Conservation (phyloP, 352 stramenopile species). For the Pythium aphanidermatum region DNA sequence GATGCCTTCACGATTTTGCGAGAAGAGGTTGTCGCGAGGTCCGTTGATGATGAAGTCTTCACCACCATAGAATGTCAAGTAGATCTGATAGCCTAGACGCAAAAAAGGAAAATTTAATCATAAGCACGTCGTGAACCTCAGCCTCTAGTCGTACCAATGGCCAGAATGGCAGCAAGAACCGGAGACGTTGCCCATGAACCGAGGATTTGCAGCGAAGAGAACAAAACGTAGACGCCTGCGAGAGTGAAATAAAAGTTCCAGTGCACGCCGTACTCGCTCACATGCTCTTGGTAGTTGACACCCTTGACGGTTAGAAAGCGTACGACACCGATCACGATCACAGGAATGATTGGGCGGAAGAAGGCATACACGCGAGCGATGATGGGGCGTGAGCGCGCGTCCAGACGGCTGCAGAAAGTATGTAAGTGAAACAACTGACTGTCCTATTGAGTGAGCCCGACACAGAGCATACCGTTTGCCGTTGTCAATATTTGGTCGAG, state of each 20-base stretch:
- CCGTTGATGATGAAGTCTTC: conserved; percentile 77
- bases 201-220: conserved; percentile 47
- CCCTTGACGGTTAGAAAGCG: conserved; percentile 80
- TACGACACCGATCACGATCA: conserved; percentile 56
- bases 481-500: conserved; percentile 20
- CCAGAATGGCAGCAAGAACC: conserved; percentile 31
- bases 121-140: no score
- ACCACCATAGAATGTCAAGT: conserved; percentile 60
- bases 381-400: neutral
- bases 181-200: conserved; percentile 41
- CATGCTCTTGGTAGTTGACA: conserved; percentile 91
- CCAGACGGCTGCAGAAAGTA: neutral
- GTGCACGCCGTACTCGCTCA: conserved; percentile 98
- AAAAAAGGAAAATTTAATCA: conserved; percentile 1
- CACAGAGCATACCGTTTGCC: conserved; percentile 18
- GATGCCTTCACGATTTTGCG: conserved; percentile 94
- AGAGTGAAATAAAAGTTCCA: conserved; percentile 99
- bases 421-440: neutral
- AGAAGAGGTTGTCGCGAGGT: conserved; percentile 72
- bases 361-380: conserved; percentile 38
- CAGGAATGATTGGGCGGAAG: conserved; percentile 58
- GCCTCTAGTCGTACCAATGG: conserved; percentile 41
- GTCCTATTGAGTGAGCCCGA: neutral
- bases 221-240: conserved; percentile 69
- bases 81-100: conserved; percentile 72